phyloP scores from a whole-genome alignment of 163 green algal species.

The Chloromonas sp. region DNA sequence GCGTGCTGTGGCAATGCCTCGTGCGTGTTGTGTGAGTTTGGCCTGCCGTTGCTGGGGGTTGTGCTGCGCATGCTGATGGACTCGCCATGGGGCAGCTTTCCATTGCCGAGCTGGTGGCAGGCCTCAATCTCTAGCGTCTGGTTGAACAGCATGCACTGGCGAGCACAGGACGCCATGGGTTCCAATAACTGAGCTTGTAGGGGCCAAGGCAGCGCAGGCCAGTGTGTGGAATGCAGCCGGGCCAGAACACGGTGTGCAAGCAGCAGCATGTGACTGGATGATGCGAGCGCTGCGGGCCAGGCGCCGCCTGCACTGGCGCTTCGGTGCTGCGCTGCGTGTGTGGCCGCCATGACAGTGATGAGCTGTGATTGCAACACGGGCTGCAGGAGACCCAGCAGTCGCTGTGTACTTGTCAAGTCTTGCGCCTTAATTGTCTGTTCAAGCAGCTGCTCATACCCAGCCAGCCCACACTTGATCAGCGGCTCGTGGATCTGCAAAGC shows the following conservation, averaged over 20 bases:
- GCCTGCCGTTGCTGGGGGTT: no score
- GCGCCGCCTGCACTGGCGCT: not conserved
- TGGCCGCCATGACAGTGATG: conserved; percentile 11
- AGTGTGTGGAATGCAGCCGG: conserved; percentile 1
- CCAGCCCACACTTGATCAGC: not conserved
- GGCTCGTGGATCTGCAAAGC: not conserved
- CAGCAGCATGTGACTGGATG: not conserved
- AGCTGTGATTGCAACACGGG: conserved; percentile 22
- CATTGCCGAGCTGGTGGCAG: no score
- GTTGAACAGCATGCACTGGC: not conserved
- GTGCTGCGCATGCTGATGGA: no score
- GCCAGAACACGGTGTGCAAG: conserved; percentile 4
- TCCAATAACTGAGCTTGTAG: conserved; percentile 2
- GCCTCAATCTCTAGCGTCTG: conserved; percentile 1
- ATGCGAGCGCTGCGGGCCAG: not conserved
- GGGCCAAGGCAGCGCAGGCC: not conserved
- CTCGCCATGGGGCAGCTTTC: no score
- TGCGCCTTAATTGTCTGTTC: not conserved
- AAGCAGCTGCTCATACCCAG: conserved; percentile 7
- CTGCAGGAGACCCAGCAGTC: conserved; percentile 25
- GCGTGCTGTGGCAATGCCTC: no score
- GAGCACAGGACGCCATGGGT: not conserved
- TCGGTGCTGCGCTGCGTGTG: conserved; percentile 11
- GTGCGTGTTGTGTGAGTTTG: no score
- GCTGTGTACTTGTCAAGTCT: conserved; percentile 13